phyloP scores from a whole-genome alignment of 139 green algal species.

The Astrephomene gubernaculifera region DNA sequence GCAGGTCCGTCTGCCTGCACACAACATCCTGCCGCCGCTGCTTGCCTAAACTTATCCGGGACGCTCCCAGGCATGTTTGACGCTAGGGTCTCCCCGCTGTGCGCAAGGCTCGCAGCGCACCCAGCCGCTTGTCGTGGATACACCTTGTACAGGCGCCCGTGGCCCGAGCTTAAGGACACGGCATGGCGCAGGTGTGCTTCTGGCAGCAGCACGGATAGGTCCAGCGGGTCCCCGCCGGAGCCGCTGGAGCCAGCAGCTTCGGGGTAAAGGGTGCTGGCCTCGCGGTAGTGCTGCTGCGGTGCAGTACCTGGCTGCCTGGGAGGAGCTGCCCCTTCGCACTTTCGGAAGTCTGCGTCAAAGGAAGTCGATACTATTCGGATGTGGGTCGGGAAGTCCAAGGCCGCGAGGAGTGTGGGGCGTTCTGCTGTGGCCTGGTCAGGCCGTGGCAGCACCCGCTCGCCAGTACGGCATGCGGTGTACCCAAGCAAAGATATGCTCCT shows the following conservation, averaged over 20 bases:
- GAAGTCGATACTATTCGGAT: not conserved
- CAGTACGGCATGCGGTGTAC: too few species aligned
- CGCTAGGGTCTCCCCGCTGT: too few species aligned
- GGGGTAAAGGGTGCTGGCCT: not conserved
- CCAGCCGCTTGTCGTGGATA: too few species aligned
- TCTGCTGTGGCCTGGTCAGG: too few species aligned
- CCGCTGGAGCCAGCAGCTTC: not conserved
- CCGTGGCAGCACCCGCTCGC: too few species aligned
- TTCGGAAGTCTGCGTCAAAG: conserved; percentile 10
- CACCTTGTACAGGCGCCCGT: not conserved
- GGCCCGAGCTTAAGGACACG: not conserved
- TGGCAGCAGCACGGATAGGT: not conserved
- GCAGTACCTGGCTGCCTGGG: not conserved
- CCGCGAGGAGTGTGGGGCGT: too few species aligned
- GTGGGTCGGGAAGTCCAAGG: not conserved
- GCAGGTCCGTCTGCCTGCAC: too few species aligned
- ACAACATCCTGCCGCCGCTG: too few species aligned
- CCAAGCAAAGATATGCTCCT: too few species aligned
- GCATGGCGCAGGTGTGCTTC: not conserved
- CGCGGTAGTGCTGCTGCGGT: not conserved
- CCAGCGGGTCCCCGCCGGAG: not conserved
- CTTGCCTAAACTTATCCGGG: too few species aligned
- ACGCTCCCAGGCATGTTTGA: too few species aligned
- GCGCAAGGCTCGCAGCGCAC: too few species aligned
- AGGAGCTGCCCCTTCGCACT: not conserved